Base-by-base conservation (phyloP, 1,139 yeast species). In the Yamadazyma spencermartinsiae region DNA sequence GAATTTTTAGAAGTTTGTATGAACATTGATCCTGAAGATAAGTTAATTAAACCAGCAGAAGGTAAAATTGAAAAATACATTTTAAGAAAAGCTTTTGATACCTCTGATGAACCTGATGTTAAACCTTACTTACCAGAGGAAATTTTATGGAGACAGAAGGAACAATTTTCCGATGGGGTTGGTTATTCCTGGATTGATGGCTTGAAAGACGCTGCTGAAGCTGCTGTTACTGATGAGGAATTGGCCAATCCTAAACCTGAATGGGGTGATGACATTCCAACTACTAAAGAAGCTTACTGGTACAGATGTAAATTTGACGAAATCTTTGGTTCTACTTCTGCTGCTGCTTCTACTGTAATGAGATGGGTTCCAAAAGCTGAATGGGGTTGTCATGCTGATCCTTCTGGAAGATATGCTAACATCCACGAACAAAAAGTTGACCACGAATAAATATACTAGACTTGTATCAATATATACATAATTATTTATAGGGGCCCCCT, bases 361-460 rank as follows among this genome's bases (percentile, higher is more conserved):
- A 85, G 98, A 78, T 92, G 99, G 99, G 73, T 92, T 66, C 99
- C 99, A 63, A 92, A 94, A 79, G 98, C 98, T 49, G 98, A 92
- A 68, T 92, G 99, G 99, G 98, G 98, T 48, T 92, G 98, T 72
- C 90, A 90, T 60, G 95, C 84, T 54, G 99, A 92, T 68, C 98
- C 99, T 39, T 86, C 96, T 41, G 99, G 99, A 50, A 87, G 99
- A 74, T 90, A 76, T 60, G 97, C 95, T 52, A 79, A 86, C 69
- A 82, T 86, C 53, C 98, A 92, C 65, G 89, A 85, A 43, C 63
- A 67, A 50, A 70, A 71, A 58, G 75, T 72, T 40, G 66, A 56
- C 34, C 45, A 48, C 25, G 50, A 40, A 39, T 49, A 43, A 42
- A 25, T 16, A 25, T 31, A 27, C 16, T 31, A n/a, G n/a, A n/a